Base-by-base conservation (phyloP, 352 stramenopile genomes). In the Hyaloperonospora brassicae region DNA sequence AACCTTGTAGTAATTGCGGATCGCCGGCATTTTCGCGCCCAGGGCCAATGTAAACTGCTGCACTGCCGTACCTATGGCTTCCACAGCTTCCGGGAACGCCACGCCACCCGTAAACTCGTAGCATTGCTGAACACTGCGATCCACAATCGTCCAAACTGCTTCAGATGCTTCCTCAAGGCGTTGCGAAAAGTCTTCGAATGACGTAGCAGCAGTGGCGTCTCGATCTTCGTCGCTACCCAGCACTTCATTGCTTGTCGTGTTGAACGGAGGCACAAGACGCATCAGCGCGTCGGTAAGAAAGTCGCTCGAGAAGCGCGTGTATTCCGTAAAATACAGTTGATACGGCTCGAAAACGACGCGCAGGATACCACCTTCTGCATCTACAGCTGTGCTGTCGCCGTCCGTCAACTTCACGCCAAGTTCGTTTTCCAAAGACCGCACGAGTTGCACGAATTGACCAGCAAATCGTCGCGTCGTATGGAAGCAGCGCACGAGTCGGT, bases 101-200 rank as follows among this genome's bases (percentile, higher is more conserved):
- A 68, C 70, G 14, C 79, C 73, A 14, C 65, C 73, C 7, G 63
- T 82, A 54, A 84, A 83, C 47, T 74, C 65, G 56, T 81, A 84
- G 44, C 76, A 84, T 30, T 75, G 61, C 7, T 72, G 60, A 36
- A 89, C 21, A 41, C 63, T 84, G 22, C 79, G 65, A 27, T 89
- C 76, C 23, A 87, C 60, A 42, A 70, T 23, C 7, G 40, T 27
- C 66, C 72, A 85, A 10, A 69, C 49, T 17, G 57, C 52, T 34
- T 62, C 57, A 2, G 74, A 75, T 17, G 62, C 57, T 49, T 86
- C 76, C 50, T 89, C 79, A n/a, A 89, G 50, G 4, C 52, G 63
- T 46, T 83, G 76, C 24, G 70, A 66, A 47, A 84, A 89, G 27
- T 66, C 64, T 27, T 86, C 71, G 1, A 89, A 61, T 43, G 66